Conservation (phyloP, 345 rosid genomes). For the Rhizophora mangle region DNA sequence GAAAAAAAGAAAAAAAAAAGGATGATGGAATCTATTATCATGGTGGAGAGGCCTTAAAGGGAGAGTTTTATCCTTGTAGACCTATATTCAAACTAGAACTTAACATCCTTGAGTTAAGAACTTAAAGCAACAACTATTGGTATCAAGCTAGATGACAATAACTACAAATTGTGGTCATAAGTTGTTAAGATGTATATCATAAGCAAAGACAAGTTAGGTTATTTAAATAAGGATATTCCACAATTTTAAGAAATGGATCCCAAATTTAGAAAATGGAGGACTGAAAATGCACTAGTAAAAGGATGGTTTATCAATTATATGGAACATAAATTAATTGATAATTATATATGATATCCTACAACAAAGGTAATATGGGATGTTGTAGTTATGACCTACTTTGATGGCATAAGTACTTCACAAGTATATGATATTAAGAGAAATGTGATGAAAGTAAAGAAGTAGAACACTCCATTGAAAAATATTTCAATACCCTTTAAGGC, state of each 20-base stretch:
- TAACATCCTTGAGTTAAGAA: background rate
- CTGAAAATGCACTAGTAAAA: background rate
- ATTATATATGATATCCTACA: background rate
- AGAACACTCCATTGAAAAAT: background rate
- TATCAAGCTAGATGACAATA: background rate
- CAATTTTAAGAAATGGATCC: background rate
- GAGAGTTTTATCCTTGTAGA: too few species aligned
- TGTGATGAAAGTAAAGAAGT: background rate
- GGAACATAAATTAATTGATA: background rate
- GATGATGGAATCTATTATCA: too few species aligned
- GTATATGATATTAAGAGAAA: background rate
- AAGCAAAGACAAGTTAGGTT: background rate
- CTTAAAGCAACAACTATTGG: background rate
- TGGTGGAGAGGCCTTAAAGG: too few species aligned
- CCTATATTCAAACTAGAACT: background rate
- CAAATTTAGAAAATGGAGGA: background rate
- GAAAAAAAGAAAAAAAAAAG: too few species aligned
- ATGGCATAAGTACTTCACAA: slow-evolving; percentile 1
- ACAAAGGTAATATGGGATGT: background rate
- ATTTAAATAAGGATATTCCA: background rate
- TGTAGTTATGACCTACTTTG: background rate
- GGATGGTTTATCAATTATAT: background rate
- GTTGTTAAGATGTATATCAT: background rate
- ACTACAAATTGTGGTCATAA: background rate
- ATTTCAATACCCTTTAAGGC: background rate